Evolutionary conservation across 805 yeast species (phyloP).

Genomic region (Starmerella vaccinii): DNA sequence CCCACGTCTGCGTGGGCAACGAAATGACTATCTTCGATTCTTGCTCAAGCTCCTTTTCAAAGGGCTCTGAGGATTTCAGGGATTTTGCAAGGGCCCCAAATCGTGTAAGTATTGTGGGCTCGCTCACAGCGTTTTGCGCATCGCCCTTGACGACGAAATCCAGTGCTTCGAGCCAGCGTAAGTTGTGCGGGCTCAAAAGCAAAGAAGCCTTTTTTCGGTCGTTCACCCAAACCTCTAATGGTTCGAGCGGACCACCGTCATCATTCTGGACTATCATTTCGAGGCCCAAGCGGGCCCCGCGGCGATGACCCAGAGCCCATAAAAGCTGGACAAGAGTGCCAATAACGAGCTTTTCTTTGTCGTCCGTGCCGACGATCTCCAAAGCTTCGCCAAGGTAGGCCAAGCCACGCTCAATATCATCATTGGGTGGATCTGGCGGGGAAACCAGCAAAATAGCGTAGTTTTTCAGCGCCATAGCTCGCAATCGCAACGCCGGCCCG

Average conservation of each 20-base stretch:
- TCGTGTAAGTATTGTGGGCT: conserved; percentile 1
- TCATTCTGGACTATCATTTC: conserved; percentile 21
- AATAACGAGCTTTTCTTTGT: conserved; percentile 16
- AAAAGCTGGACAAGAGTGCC: conserved; percentile 15
- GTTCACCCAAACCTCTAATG: conserved; percentile 11
- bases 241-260: conserved; percentile 17
- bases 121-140: background rate
- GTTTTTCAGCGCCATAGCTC: conserved; percentile 72
- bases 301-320: conserved; percentile 16
- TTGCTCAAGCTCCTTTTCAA: background rate
- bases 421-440: conserved; percentile 19
- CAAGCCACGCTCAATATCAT: conserved; percentile 10
- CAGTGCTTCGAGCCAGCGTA: conserved; percentile 13
- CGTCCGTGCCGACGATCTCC: conserved; percentile 20
- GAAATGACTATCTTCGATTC: conserved; percentile 6
- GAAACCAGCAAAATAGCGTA: conserved; percentile 61
- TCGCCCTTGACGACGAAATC: conserved; percentile 10
- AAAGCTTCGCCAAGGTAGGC: conserved; percentile 17
- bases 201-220: background rate
- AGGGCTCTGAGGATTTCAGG: background rate
- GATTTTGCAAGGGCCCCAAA: no score
- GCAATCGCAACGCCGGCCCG: conserved; percentile 49
- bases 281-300: conserved; percentile 21
- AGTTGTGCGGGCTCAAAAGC: conserved; percentile 20
- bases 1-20: conserved; percentile 12